Percentiles rank a stretch among this genome's conserved stretches.
phyloP scores from a whole-genome alignment of 805 yeast species.

The Wickerhamomyces bovis region DNA sequence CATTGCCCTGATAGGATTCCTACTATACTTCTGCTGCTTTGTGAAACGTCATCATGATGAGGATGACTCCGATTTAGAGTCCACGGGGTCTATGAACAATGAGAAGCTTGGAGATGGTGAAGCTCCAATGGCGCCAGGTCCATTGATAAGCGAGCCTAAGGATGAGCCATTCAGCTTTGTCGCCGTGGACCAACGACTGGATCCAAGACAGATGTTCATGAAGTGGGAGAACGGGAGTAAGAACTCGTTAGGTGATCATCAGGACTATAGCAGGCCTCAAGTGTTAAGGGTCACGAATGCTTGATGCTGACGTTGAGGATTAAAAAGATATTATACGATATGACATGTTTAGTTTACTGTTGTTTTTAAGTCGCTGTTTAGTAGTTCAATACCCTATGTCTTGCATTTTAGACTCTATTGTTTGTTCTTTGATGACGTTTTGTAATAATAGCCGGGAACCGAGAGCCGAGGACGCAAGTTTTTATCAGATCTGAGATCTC shows the following conservation, averaged over 20 bases:
- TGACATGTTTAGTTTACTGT: not conserved
- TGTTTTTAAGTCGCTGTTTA: not conserved
- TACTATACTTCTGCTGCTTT: conserved; percentile 40
- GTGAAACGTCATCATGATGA: conserved; percentile 14
- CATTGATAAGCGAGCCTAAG: conserved; percentile 1
- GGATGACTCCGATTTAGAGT: conserved; percentile 12
- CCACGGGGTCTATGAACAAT: conserved; percentile 9
- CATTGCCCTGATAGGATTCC: conserved; percentile 35
- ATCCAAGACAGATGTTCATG: conserved; percentile 49
- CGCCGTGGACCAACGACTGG: conserved; percentile 54
- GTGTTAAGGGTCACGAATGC: conserved; percentile 50
- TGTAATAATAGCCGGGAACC: too few species aligned
- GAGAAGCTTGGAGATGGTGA: conserved; percentile 7
- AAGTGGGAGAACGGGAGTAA: conserved; percentile 40
- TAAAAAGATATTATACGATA: not conserved
- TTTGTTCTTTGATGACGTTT: too few species aligned
- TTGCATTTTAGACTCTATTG: too few species aligned
- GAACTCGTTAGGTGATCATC: conserved; percentile 46
- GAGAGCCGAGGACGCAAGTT: too few species aligned
- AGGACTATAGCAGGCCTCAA: conserved; percentile 46
- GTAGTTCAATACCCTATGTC: too few species aligned
- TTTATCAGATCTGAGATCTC: too few species aligned
- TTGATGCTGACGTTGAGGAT: not conserved
- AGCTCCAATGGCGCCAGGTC: not conserved
- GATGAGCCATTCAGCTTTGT: conserved; percentile 21